Evolutionary conservation across 768 basidiomycete genomes (phyloP).

Genomic region (Boletus subcaerulescens): DNA sequence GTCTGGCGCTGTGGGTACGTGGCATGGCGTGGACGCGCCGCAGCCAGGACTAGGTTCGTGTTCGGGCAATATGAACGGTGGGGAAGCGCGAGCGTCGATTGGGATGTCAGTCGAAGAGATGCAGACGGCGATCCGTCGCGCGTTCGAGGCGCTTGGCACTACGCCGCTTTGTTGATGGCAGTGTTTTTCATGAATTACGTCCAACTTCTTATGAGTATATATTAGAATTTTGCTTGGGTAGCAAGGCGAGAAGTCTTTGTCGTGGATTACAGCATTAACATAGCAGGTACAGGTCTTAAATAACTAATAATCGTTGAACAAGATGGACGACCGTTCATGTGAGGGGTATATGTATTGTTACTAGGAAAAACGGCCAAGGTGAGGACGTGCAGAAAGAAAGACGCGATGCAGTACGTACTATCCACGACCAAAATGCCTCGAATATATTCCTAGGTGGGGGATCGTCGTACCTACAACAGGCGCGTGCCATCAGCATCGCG

Average conservation of each 20-base stretch:
- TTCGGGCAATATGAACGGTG: not conserved
- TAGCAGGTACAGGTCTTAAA: no score
- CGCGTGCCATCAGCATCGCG: not conserved
- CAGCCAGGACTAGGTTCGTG: not conserved
- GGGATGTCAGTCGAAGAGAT: conserved; percentile 21
- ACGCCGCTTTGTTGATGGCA: not conserved
- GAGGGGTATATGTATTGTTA: no score
- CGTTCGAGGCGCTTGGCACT: conserved; percentile 15
- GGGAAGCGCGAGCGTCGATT: not conserved
- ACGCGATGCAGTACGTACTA: conserved; percentile 15
- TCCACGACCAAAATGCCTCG: conserved; percentile 29
- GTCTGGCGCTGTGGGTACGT: not conserved
- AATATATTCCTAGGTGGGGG: conserved; percentile 24
- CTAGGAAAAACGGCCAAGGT: no score
- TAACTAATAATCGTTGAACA: no score
- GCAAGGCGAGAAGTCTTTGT: no score
- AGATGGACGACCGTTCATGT: no score
- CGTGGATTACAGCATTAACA: no score
- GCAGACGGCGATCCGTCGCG: conserved; percentile 21
- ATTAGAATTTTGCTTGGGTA: no score
- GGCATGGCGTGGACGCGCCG: not conserved
- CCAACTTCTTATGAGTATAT: no score
- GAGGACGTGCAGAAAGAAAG: no score
- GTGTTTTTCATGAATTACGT: no score
- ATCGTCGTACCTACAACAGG: conserved; percentile 22